Conservation (phyloP, 1,284 basidiomycete species). For the Ustilago crameri region DNA sequence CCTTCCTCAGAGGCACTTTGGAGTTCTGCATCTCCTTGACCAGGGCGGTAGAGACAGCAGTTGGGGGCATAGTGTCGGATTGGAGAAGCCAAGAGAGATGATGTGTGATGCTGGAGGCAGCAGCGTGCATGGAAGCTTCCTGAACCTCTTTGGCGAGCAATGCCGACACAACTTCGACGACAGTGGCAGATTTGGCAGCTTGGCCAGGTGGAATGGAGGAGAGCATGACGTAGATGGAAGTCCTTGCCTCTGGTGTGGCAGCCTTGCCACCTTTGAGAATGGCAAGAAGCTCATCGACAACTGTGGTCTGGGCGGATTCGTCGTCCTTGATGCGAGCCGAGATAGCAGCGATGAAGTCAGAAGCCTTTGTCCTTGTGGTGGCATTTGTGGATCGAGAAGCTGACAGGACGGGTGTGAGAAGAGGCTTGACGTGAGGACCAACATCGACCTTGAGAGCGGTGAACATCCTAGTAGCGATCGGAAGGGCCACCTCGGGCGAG, state of each 20-base stretch:
- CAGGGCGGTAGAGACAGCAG: constrained; percentile 40
- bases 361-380: constrained; percentile 44
- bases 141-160: constrained; percentile 60
- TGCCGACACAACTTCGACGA: constrained; percentile 43
- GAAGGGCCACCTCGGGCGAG: constrained; percentile 61
- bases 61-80: constrained; percentile 15
- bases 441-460: constrained; percentile 37
- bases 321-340: constrained; percentile 30
- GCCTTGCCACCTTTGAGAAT: constrained; percentile 55
- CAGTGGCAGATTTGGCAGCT: constrained; percentile 26
- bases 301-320: constrained; percentile 15
- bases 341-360: constrained; percentile 42
- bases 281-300: constrained; percentile 52
- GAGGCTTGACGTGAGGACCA: constrained; percentile 38
- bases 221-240: constrained; percentile 56
- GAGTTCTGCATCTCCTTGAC: constrained; percentile 59
- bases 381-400: constrained; percentile 55
- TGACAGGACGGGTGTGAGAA: constrained; percentile 48
- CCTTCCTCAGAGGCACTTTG: constrained; percentile 55
- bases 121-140: constrained; percentile 54
- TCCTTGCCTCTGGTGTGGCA: constrained; percentile 51
- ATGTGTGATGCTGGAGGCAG: constrained; percentile 39
- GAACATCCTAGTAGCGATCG: constrained; percentile 49
- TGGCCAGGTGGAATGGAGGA: constrained; percentile 27
- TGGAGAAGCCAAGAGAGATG: constrained; percentile 46